Conservation (phyloP, 1,139 yeast species). For the Spathaspora sp. region DNA sequence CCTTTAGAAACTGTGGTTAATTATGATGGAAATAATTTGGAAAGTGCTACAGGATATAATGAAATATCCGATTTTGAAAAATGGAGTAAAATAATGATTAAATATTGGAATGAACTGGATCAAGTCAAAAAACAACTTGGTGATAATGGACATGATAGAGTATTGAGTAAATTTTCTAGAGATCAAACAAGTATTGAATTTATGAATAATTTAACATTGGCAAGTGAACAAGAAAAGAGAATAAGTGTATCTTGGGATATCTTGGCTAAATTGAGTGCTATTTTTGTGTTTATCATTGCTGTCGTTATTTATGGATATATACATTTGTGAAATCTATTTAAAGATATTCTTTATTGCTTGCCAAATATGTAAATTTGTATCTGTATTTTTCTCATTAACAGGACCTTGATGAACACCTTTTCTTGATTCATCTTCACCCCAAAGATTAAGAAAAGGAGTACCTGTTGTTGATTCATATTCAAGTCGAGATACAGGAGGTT, state of each 20-base stretch:
- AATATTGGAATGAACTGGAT: slow-evolving; percentile 32
- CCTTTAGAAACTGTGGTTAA: slow-evolving; percentile 79
- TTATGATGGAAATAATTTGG: slow-evolving; percentile 34
- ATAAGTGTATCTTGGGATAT: slow-evolving; percentile 5
- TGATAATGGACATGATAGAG: slow-evolving; percentile 52
- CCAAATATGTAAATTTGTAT: slow-evolving; percentile 31
- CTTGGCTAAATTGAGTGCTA: slow-evolving; percentile 10
- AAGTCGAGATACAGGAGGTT: slow-evolving; percentile 2
- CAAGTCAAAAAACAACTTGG: slow-evolving; percentile 36
- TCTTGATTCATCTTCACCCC: slow-evolving; percentile 7
- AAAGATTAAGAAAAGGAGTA: slow-evolving; percentile 11
- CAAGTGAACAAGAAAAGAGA: not conserved
- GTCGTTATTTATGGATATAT: slow-evolving; percentile 8
- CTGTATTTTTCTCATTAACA: slow-evolving; percentile 16
- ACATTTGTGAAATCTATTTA: slow-evolving; percentile 12
- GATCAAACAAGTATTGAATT: slow-evolving; percentile 61
- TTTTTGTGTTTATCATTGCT: slow-evolving; percentile 8
- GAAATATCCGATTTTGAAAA: slow-evolving; percentile 50
- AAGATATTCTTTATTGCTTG: slow-evolving; percentile 35
- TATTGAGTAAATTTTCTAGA: slow-evolving; percentile 55
- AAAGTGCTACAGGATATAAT: slow-evolving; percentile 74
- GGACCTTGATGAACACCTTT: not conserved
- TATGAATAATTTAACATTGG: slow-evolving; percentile 19
- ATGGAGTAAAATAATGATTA: slow-evolving; percentile 67
- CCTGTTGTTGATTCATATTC: slow-evolving; percentile 5